Percentiles rank a stretch among this genome's conserved stretches.
These are phyloP conservation scores for Butyriboletus loyo DNA, from an alignment of 768 basidiomycete species.

Conservation along the genomic window DNA sequence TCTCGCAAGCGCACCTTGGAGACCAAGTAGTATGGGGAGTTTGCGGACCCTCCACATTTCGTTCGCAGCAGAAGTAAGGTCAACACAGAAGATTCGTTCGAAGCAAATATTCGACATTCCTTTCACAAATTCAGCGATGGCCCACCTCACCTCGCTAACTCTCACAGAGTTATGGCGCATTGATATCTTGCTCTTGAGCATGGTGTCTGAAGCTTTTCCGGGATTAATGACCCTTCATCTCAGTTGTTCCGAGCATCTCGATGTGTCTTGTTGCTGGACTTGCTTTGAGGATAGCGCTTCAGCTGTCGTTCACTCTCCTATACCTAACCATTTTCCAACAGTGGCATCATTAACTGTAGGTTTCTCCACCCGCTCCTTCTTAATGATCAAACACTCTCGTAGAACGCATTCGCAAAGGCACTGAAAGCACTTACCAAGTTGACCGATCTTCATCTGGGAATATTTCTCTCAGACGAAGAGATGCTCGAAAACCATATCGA, in stretches of 20 bases:
- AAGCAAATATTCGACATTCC: conserved; percentile 32
- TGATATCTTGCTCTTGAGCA: conserved; percentile 44
- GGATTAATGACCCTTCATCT: conserved; percentile 48
- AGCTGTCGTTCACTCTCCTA: conserved; percentile 57
- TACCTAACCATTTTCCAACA: conserved; percentile 48
- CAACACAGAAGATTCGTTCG: conserved; percentile 41
- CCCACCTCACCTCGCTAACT: conserved; percentile 44
- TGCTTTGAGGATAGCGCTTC: conserved; percentile 64
- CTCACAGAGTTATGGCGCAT: conserved; percentile 58
- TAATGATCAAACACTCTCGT: conserved; percentile 3
- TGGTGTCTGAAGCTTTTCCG: conserved; percentile 48
- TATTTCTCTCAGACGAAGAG: conserved; percentile 57
- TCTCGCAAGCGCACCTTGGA: conserved; percentile 25
- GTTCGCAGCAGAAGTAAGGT: conserved; percentile 40
- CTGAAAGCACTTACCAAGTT: conserved; percentile 47
- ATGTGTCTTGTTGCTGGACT: conserved; percentile 55
- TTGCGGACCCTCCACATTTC: conserved; percentile 42
- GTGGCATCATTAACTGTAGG: conserved; percentile 52
- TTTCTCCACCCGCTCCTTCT: neutral
- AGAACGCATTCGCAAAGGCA: conserved; percentile 45
- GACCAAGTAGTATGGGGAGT: conserved; percentile 29
- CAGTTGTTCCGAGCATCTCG: conserved; percentile 58
- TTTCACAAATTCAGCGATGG: conserved; percentile 26
- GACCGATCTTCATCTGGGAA: conserved; percentile 52
- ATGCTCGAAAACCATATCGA: conserved; percentile 45